Evolutionary conservation across 2,329 filamentous ascomycete species (phyloP).

Genomic region (Apiospora hydei): DNA sequence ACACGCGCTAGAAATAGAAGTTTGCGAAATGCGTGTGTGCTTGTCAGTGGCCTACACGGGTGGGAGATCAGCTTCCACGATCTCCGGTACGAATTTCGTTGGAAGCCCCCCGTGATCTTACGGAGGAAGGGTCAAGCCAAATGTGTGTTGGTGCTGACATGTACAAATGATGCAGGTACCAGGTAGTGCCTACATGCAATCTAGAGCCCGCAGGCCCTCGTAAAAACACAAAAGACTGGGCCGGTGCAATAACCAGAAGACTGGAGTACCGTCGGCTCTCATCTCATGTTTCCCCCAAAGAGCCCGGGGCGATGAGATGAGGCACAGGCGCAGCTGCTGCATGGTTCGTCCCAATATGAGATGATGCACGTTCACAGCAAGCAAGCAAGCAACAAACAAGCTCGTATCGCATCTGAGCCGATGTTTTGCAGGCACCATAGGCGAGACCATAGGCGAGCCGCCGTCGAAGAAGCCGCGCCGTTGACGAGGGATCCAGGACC

Average conservation of each 20-base stretch:
- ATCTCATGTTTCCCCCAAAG: slow-evolving; percentile 2
- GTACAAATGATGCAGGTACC: background rate
- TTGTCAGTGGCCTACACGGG: background rate
- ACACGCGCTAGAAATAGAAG: slow-evolving; percentile 16
- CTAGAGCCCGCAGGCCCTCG: background rate
- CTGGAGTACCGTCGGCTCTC: background rate
- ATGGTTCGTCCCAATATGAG: slow-evolving; percentile 15
- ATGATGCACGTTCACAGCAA: background rate
- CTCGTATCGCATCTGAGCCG: background rate
- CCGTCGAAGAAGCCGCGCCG: slow-evolving; percentile 7
- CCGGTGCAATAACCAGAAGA: background rate
- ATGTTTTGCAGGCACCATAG: background rate
- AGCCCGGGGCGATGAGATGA: background rate
- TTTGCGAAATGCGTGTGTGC: slow-evolving; percentile 14
- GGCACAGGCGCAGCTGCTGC: background rate
- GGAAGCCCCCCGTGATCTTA: background rate
- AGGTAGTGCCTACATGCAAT: background rate
- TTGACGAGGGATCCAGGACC: slow-evolving; percentile 7
- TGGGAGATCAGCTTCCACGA: background rate
- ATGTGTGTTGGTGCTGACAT: background rate
- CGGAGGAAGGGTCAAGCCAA: background rate
- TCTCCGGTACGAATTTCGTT: background rate
- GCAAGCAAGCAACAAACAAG: background rate
- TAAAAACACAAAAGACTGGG: background rate
- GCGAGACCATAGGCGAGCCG: background rate